Evolutionary conservation across 208 protist genomes (phyloP).

Genomic region (Trypanosoma melophagium): DNA sequence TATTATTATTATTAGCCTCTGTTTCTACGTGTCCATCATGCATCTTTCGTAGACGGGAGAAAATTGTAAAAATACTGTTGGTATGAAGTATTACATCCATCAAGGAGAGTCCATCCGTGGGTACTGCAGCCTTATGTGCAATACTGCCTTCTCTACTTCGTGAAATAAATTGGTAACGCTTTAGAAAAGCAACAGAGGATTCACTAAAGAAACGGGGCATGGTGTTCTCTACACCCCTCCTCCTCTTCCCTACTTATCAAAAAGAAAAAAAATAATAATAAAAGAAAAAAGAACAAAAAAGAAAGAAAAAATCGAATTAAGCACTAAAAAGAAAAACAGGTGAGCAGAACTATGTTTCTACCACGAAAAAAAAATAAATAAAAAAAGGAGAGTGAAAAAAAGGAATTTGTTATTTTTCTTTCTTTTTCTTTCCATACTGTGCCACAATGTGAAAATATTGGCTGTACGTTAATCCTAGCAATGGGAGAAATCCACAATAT

Average conservation of each 20-base stretch:
- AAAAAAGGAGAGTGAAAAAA: constrained; percentile 7
- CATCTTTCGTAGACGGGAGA: constrained; percentile 5
- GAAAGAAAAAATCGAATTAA: background rate
- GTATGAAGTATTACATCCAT: constrained; percentile 43
- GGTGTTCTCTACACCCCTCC: background rate
- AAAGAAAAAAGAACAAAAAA: no score
- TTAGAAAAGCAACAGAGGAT: constrained; percentile 19
- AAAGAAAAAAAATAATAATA: no score
- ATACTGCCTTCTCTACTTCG: background rate
- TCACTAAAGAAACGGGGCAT: constrained; percentile 26
- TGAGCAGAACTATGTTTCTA: no score
- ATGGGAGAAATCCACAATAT: constrained; percentile 79
- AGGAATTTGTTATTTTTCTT: background rate
- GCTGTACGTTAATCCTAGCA: constrained; percentile 26
- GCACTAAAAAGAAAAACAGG: constrained; percentile 7
- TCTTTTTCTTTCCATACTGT: background rate
- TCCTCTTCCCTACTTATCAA: background rate
- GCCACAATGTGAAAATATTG: no score
- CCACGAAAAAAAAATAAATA: constrained; percentile 6
- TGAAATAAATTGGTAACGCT: constrained; percentile 22
- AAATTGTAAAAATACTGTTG: constrained; percentile 38
- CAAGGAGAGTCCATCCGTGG: constrained; percentile 38
- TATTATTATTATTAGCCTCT: background rate
- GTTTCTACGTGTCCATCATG: background rate
- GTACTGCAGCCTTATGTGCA: background rate